These are phyloP conservation scores for Botrytis squamosa DNA, from an alignment of 2,329 filamentous ascomycete species.

Conservation along the genomic window DNA sequence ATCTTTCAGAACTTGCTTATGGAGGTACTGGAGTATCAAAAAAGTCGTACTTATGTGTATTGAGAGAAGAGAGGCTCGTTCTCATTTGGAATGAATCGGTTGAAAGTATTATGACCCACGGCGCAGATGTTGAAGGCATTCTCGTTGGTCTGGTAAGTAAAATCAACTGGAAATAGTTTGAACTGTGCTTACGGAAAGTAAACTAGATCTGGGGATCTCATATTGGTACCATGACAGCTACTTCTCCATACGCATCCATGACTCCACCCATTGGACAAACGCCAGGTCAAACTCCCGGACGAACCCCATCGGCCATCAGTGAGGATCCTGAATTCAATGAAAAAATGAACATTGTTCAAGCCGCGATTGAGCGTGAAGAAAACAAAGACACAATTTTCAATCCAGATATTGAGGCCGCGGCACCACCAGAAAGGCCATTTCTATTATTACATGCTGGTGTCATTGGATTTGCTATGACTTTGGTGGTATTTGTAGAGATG, in stretches of 20 bases:
- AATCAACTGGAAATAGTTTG: neutral
- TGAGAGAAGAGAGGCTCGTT: slow-evolving; percentile 28
- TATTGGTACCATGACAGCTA: slow-evolving; percentile 26
- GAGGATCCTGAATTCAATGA: slow-evolving; percentile 23
- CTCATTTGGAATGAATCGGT: slow-evolving; percentile 31
- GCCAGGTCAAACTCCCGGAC: slow-evolving; percentile 13
- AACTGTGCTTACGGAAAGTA: neutral
- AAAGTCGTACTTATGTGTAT: slow-evolving; percentile 26
- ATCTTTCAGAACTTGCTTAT: slow-evolving; percentile 50
- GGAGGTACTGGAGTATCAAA: slow-evolving; percentile 18
- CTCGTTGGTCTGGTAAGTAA: slow-evolving; percentile 27
- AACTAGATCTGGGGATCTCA: slow-evolving; percentile 30
- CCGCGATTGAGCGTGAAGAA: slow-evolving; percentile 29
- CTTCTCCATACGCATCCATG: slow-evolving; percentile 24
- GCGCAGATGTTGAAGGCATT: slow-evolving; percentile 27
- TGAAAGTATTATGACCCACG: slow-evolving; percentile 29
- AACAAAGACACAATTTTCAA: slow-evolving; percentile 27
- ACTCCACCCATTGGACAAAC: slow-evolving; percentile 20
- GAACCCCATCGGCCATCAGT: slow-evolving; percentile 22
- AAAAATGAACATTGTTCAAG: slow-evolving; percentile 26
- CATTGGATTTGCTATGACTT: slow-evolving; percentile 26
- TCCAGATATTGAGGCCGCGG: slow-evolving; percentile 24
- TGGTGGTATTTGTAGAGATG: slow-evolving; percentile 31
- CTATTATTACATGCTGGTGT: slow-evolving; percentile 27
- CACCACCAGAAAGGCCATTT: slow-evolving; percentile 26